These are phyloP conservation scores for Fusarium nodosum DNA, from an alignment of 2,329 filamentous ascomycete genomes.

Conservation along the genomic window DNA sequence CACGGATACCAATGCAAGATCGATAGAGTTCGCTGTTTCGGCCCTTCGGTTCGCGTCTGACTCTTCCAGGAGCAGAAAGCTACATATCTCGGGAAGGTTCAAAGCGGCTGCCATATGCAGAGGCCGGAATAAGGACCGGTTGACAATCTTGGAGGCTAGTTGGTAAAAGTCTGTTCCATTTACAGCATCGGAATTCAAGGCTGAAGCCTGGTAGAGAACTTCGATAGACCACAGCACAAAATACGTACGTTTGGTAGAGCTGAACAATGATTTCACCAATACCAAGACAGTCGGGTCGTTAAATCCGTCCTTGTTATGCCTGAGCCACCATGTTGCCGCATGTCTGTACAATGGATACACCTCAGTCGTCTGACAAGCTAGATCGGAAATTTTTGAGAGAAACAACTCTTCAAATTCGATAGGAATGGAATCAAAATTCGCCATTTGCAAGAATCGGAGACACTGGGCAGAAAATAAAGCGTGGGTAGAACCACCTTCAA, in stretches of 20 bases:
- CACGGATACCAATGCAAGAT: slow-evolving; percentile 1
- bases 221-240: slow-evolving; percentile 21
- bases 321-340: slow-evolving; percentile 7
- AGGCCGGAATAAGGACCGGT: neutral
- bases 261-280: slow-evolving; percentile 6
- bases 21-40: neutral
- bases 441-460: slow-evolving; percentile 18
- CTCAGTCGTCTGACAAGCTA: rapidly evolving
- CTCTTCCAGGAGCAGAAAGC: neutral
- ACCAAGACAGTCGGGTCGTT: rapidly evolving
- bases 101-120: slow-evolving; percentile 29
- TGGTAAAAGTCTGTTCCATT: neutral
- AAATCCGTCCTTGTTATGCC: neutral
- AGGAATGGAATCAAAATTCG: slow-evolving; percentile 1
- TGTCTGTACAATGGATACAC: slow-evolving; percentile 14
- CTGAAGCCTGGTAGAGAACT: neutral
- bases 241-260: neutral
- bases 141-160: neutral
- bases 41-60: neutral
- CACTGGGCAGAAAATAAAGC: slow-evolving; percentile 8
- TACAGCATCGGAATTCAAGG: no score
- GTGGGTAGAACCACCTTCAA: rapidly evolving
- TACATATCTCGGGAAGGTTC: slow-evolving; percentile 22
- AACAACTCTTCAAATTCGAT: neutral
- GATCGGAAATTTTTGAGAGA: neutral